A percentile compares a stretch with the other conserved stretches of the same genome.
Evolutionary conservation across 1,139 yeast species (phyloP).

Genomic region (Yamadazyma sp.): DNA sequence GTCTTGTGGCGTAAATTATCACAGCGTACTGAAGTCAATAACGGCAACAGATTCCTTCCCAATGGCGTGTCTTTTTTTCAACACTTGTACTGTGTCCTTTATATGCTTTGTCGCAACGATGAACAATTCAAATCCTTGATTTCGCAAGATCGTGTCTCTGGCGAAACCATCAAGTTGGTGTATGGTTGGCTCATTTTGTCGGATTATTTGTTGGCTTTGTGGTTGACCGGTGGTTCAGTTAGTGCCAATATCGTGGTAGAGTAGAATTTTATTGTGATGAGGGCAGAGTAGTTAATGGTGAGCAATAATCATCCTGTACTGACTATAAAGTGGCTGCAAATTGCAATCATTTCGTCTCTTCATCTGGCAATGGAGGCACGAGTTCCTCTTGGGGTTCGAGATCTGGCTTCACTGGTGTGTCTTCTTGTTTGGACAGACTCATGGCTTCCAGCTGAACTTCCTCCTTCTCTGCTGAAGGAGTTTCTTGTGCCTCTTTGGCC

Average conservation of each 20-base stretch:
- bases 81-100: too few relatives aligned
- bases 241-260: too few relatives aligned
- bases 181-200: neutral
- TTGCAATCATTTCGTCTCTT: slow-evolving; percentile 5
- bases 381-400: slow-evolving; percentile 9
- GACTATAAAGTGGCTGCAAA: slow-evolving; percentile 1
- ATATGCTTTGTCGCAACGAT: too few relatives aligned
- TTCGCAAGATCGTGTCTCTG: neutral
- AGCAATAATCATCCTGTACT: too few relatives aligned
- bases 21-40: too few relatives aligned
- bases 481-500: slow-evolving; percentile 24
- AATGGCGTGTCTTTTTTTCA: too few relatives aligned
- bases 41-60: too few relatives aligned
- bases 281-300: too few relatives aligned
- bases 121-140: neutral
- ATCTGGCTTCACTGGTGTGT: slow-evolving; percentile 9
- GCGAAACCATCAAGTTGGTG: neutral
- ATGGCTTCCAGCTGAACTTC: neutral
- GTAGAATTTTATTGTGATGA: too few relatives aligned
- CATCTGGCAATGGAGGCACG: slow-evolving; percentile 5
- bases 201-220: too few relatives aligned
- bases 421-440: slow-evolving; percentile 8
- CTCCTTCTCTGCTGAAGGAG: slow-evolving; percentile 12
- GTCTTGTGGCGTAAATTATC: neutral
- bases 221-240: too few relatives aligned